Evolutionary conservation across 371 early-diverging fungal genomes (phyloP).

Genomic region (Haplosporangium sp.): DNA sequence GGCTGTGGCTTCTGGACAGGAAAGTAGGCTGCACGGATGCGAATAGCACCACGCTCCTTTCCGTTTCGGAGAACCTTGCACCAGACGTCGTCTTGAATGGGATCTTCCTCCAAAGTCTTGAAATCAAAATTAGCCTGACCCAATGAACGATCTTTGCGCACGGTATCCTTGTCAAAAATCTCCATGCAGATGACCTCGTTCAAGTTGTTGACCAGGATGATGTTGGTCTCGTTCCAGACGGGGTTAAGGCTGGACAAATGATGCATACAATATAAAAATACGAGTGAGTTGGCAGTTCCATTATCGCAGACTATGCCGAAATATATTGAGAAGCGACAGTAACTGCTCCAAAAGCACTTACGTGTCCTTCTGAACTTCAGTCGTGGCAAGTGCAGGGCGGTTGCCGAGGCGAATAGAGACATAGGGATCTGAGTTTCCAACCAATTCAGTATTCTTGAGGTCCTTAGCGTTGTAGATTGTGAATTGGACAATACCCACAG

Average conservation of each 20-base stretch:
- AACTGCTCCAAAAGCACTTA: neutral
- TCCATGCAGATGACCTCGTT: conserved; percentile 74
- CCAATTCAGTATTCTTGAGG: conserved; percentile 80
- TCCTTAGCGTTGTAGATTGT: conserved; percentile 80
- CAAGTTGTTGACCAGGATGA: conserved; percentile 73
- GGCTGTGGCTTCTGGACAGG: conserved; percentile 43
- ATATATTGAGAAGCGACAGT: too few species aligned
- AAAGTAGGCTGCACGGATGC: conserved; percentile 52
- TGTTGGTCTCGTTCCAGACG: conserved; percentile 87
- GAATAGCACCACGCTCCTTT: conserved; percentile 50
- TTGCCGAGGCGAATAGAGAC: conserved; percentile 77
- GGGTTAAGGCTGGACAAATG: conserved; percentile 68
- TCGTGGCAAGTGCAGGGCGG: conserved; percentile 74
- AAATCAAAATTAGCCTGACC: conserved; percentile 73
- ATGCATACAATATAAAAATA: too few species aligned
- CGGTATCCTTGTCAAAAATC: conserved; percentile 77
- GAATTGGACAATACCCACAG: conserved; percentile 88
- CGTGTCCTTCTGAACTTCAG: conserved; percentile 65
- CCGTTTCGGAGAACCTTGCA: conserved; percentile 54
- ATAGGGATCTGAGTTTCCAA: conserved; percentile 89
- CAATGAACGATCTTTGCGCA: conserved; percentile 70
- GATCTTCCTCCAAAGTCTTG: conserved; percentile 61
- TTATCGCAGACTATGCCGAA: too few species aligned
- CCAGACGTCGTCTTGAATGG: conserved; percentile 58
- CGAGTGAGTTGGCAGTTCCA: too few species aligned